Evolutionary conservation across 1,284 basidiomycete genomes (phyloP).

Genomic region (Puccinia coronata): DNA sequence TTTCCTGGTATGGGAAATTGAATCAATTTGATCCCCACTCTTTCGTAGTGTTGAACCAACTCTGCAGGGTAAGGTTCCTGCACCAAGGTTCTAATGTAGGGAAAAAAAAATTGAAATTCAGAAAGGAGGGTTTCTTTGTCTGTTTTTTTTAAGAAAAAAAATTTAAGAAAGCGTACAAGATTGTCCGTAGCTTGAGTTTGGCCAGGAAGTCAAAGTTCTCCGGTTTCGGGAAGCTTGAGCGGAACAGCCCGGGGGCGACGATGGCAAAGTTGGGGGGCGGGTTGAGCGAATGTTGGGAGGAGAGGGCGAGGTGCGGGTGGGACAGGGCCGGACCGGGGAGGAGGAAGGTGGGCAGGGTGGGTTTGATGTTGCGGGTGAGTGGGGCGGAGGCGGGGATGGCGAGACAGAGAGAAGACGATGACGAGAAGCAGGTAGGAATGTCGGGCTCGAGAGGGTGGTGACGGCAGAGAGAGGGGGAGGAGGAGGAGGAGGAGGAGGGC

Average conservation of each 20-base stretch:
- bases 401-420: slow-evolving; percentile 10
- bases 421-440: not conserved
- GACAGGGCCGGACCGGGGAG: slow-evolving; percentile 35
- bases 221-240: slow-evolving; percentile 63
- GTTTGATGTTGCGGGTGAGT: not conserved
- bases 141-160: too few relatives aligned
- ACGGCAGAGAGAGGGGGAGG: not conserved
- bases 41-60: slow-evolving; percentile 61
- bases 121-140: too few relatives aligned
- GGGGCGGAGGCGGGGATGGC: not conserved
- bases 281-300: not conserved
- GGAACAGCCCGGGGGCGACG: slow-evolving; percentile 62
- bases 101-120: too few relatives aligned
- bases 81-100: slow-evolving; percentile 60
- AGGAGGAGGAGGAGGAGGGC: slow-evolving; percentile 22
- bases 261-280: slow-evolving; percentile 54
- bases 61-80: slow-evolving; percentile 64
- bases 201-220: slow-evolving; percentile 64
- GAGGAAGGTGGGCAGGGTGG: slow-evolving; percentile 14
- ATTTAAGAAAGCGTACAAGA: slow-evolving; percentile 61
- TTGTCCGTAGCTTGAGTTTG: slow-evolving; percentile 63
- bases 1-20: slow-evolving; percentile 66
- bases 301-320: not conserved
- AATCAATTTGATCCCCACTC: slow-evolving; percentile 61
- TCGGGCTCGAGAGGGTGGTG: slow-evolving; percentile 11